Evolutionary conservation across 139 green algal species (phyloP).

Genomic region (Chlorella sp.): DNA sequence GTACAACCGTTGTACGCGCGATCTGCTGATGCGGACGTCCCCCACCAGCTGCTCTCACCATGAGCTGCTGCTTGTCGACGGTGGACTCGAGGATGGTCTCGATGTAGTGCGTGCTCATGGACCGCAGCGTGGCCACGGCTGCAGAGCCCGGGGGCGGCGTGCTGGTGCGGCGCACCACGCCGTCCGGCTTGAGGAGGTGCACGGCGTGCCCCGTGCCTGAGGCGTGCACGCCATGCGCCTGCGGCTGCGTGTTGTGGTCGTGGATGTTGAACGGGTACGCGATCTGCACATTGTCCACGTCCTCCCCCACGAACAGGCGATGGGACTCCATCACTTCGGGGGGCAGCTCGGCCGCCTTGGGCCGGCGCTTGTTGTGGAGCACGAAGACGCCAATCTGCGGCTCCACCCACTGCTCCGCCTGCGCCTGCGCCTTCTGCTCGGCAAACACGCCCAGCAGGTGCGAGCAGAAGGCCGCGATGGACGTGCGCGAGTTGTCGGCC

Average conservation of each 20-base stretch:
- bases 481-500: slow-evolving; percentile 10
- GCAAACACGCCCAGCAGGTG: neutral
- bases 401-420: neutral
- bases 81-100: slow-evolving; percentile 15
- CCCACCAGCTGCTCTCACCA: no score
- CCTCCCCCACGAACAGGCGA: slow-evolving; percentile 8
- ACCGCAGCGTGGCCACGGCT: neutral
- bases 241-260: no score
- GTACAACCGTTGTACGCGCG: neutral
- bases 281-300: slow-evolving; percentile 17
- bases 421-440: neutral
- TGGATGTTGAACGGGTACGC: no score
- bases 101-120: slow-evolving; percentile 11
- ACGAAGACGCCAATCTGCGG: slow-evolving; percentile 16
- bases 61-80: slow-evolving; percentile 14
- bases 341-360: slow-evolving; percentile 14
- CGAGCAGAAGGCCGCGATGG: slow-evolving; percentile 7
- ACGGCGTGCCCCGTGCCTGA: no score
- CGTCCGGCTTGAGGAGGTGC: no score
- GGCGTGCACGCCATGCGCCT: no score
- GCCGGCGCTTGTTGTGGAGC: slow-evolving; percentile 18
- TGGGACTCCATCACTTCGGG: slow-evolving; percentile 6
- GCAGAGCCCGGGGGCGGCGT: no score
- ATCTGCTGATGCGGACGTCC: no score
- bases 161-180: no score